Conservation (phyloP, 192 early-diverging fungal genomes). For the Backusella macrospora region DNA sequence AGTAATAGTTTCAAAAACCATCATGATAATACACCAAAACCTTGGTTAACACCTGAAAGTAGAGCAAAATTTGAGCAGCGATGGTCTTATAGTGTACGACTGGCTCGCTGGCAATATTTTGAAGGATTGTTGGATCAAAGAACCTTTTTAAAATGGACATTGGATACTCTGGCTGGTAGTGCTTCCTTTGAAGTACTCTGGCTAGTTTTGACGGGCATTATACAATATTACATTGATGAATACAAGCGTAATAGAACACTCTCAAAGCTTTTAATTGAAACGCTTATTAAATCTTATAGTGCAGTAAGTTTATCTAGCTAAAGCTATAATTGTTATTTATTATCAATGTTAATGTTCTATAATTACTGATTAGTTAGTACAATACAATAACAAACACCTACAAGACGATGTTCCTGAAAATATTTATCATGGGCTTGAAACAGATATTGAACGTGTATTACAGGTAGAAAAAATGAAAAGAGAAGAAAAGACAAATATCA, state of each 20-base stretch:
- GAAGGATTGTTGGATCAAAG: slow-evolving; percentile 57
- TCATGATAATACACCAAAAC: slow-evolving; percentile 37
- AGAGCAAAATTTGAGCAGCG: slow-evolving; percentile 48
- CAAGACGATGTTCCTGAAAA: slow-evolving; percentile 33
- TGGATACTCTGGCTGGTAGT: slow-evolving; percentile 44
- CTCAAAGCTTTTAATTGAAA: slow-evolving; percentile 57
- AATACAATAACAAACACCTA: slow-evolving; percentile 36
- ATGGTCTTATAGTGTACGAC: slow-evolving; percentile 50
- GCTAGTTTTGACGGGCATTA: slow-evolving; percentile 47
- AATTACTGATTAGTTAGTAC: not conserved
- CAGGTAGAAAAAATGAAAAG: slow-evolving; percentile 38
- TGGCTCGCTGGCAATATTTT: slow-evolving; percentile 60
- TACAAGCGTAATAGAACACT: slow-evolving; percentile 55
- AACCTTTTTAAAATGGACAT: slow-evolving; percentile 50
- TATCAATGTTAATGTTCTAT: not conserved
- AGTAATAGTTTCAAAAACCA: slow-evolving; percentile 17
- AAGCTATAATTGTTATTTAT: not conserved
- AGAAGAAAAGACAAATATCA: too few relatives aligned
- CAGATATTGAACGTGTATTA: slow-evolving; percentile 52
- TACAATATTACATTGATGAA: slow-evolving; percentile 56
- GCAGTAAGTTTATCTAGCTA: slow-evolving; percentile 41
- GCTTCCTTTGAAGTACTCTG: slow-evolving; percentile 44
- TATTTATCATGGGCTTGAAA: slow-evolving; percentile 46
- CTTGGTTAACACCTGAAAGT: slow-evolving; percentile 50
- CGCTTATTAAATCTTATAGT: slow-evolving; percentile 48